Percentiles rank a stretch among this genome's conserved stretches.
Conservation (phyloP, 441 rosid genomes). For the Mallotus japonicus region DNA sequence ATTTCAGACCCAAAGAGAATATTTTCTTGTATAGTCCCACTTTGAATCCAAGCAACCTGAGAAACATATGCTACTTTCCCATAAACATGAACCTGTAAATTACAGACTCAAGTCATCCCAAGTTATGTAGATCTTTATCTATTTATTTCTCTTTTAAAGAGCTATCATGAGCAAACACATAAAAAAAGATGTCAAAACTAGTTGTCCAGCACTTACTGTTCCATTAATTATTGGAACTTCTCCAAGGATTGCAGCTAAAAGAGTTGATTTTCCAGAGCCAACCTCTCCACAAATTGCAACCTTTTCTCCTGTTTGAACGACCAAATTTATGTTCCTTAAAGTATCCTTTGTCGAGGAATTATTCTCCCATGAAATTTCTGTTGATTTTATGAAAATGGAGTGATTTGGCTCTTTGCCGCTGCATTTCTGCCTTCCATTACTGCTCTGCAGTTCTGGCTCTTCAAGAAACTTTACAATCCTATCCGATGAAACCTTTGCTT, state of each 20-base stretch:
- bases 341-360: constrained; percentile 22
- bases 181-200: not conserved
- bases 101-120: not conserved
- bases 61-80: constrained; percentile 53
- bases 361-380: constrained; percentile 43
- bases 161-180: no score
- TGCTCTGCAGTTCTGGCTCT: constrained; percentile 40
- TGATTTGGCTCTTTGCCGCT: constrained; percentile 8
- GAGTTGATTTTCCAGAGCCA: constrained; percentile 65
- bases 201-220: constrained; percentile 26
- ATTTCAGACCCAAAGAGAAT: constrained; percentile 50
- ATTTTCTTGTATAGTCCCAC: constrained; percentile 47
- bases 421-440: constrained; percentile 15
- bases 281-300: constrained; percentile 55
- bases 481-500: constrained; percentile 44
- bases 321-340: constrained; percentile 35
- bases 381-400: constrained; percentile 28
- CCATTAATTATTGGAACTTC: constrained; percentile 47
- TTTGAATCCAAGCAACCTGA: constrained; percentile 58
- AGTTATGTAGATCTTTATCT: no score
- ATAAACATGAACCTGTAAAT: constrained; percentile 34
- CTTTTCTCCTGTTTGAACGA: constrained; percentile 35
- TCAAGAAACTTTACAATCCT: constrained; percentile 40
- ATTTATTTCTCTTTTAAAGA: no score
- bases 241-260: constrained; percentile 47